phyloP scores from a whole-genome alignment of 2,329 filamentous ascomycete species.

The Colletotrichum brevisporum region DNA sequence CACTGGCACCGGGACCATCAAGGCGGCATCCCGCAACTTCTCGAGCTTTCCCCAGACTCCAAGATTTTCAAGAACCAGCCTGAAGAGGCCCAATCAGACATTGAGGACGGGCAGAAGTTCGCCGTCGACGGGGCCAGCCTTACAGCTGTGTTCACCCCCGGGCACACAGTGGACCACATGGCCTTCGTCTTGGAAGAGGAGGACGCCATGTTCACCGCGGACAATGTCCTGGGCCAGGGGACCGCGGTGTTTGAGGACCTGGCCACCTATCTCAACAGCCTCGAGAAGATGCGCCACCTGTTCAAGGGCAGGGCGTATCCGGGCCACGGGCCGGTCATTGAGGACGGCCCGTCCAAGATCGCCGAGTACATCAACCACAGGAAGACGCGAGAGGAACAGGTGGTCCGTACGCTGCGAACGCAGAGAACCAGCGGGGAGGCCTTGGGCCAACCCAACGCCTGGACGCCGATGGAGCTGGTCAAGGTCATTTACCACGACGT shows the following conservation, averaged over 20 bases:
- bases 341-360: slow-evolving; percentile 80
- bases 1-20: slow-evolving; percentile 95
- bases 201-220: slow-evolving; percentile 87
- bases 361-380: slow-evolving; percentile 88
- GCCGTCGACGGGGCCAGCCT: slow-evolving; percentile 74
- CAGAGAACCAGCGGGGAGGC: slow-evolving; percentile 44
- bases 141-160: slow-evolving; percentile 71
- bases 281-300: slow-evolving; percentile 77
- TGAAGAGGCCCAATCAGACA: slow-evolving; percentile 61
- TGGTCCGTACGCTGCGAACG: slow-evolving; percentile 73
- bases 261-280: slow-evolving; percentile 74
- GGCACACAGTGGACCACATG: slow-evolving; percentile 89
- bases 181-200: slow-evolving; percentile 83
- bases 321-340: slow-evolving; percentile 86
- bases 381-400: slow-evolving; percentile 82
- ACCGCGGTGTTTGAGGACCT: slow-evolving; percentile 89
- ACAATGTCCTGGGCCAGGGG: slow-evolving; percentile 90
- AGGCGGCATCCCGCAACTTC: slow-evolving; percentile 80
- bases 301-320: slow-evolving; percentile 84
- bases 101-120: slow-evolving; percentile 68
- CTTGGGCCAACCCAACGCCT: slow-evolving; percentile 54
- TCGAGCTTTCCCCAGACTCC: slow-evolving; percentile 72
- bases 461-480: slow-evolving; percentile 87
- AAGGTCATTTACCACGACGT: slow-evolving; percentile 88
- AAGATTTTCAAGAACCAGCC: slow-evolving; percentile 78